Conservation (phyloP, 2,329 filamentous ascomycete genomes). For the Zopfia rhizophila region DNA sequence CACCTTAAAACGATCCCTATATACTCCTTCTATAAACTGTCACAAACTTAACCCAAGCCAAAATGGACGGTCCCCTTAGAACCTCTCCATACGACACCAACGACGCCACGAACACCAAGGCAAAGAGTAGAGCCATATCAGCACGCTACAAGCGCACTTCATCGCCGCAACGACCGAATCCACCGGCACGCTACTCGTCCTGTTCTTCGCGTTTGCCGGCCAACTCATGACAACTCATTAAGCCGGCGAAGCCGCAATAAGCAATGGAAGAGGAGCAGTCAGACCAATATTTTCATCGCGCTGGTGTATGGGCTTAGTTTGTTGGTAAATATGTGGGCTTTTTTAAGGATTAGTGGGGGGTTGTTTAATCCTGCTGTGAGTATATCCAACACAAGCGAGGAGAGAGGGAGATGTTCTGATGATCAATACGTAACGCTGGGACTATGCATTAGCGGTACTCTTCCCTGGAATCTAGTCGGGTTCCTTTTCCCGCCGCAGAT, state of each 20-base stretch:
- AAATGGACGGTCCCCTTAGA: too few relatives aligned
- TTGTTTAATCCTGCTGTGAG: conserved; percentile 44
- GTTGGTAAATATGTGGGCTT: conserved; percentile 49
- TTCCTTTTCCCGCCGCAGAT: conserved; percentile 35
- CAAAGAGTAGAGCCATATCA: too few relatives aligned
- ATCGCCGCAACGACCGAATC: conserved; percentile 42
- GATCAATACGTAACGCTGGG: conserved; percentile 32
- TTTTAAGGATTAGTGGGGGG: conserved; percentile 48
- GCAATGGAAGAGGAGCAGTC: conserved; percentile 22
- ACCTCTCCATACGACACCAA: too few relatives aligned
- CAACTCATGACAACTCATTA: conserved; percentile 37
- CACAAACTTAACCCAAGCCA: too few relatives aligned
- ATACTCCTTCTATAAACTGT: too few relatives aligned
- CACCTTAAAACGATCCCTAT: too few relatives aligned
- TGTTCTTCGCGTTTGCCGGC: conserved; percentile 43
- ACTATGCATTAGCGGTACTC: conserved; percentile 31
- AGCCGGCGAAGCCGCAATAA: conserved; percentile 23
- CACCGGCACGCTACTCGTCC: conserved; percentile 43
- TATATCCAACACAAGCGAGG: neutral
- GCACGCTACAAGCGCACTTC: conserved; percentile 28
- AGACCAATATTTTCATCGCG: conserved; percentile 43
- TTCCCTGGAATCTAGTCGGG: conserved; percentile 28
- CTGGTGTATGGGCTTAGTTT: conserved; percentile 47
- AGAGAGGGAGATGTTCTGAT: neutral
- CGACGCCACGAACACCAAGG: neutral